Base-by-base conservation (phyloP, 805 yeast genomes). In the Starmerella stigmatis region DNA sequence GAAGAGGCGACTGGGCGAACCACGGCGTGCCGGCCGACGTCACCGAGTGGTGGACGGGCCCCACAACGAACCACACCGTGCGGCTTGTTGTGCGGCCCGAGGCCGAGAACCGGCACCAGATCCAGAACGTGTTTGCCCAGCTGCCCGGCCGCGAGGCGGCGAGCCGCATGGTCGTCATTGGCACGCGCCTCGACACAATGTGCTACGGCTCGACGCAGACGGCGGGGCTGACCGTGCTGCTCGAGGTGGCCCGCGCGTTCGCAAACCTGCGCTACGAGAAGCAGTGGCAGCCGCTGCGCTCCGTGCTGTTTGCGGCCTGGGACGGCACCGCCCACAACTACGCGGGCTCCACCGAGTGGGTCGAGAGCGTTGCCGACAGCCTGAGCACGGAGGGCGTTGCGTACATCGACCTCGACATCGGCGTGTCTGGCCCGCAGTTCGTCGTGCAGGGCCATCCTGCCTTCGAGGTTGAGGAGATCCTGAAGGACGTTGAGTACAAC, bases 271-370 rank as follows among this genome's bases (percentile, higher is more conserved):
- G 74, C 47, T 69, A 75, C 43, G 68, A 77, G 29, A 72, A 71
- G 54, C 76, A 78, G 48, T 88, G 96, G 96, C 67, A 69, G 37
- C 96, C 97, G 0, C 62, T 86, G 31, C 73, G 97, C 60, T 71
- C 88, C 3, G 78, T 88, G 12, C 79, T 80, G 57, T 86, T 88
- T 64, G 76, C 77, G 0, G 83, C 94, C 0, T 86, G 82, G 67
- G 94, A 88, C 56, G 96, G 83, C 1, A 67, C 81, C 0, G 77
- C 79, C 49, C 86, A 81, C 57, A 86, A 86, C 59, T 65, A 71
- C 53, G 94, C 92, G 0, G 97, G 97, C 0, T 71, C 84, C n/a
- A 71, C 86, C 0, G 89, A 81, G 56, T 78, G 88, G 72, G 69
- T 79, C 6, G 83, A 81, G 53, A 65, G 69, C 29, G 71, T 72